A percentile compares a stretch with the other conserved stretches of the same genome.
These are phyloP conservation scores for Phytopythium delawarense DNA, from an alignment of 352 stramenopile species.

Conservation along the genomic window DNA sequence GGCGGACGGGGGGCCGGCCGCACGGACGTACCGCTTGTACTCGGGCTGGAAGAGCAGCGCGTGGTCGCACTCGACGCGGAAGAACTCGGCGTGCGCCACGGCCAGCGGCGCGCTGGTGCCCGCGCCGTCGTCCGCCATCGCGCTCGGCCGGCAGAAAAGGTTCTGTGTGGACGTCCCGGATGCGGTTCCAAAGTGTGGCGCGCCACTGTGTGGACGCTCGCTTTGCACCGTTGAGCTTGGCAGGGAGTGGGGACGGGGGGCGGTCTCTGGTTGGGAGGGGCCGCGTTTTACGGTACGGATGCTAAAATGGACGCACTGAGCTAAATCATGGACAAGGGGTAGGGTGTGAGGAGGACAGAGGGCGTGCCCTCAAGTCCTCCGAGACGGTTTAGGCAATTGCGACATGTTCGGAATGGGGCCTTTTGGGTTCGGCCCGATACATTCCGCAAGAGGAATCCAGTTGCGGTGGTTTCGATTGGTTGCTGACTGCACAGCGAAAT, in stretches of 20 bases:
- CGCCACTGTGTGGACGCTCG: conserved; percentile 2
- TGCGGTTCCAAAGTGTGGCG: neutral
- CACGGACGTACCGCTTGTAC: conserved; percentile 52
- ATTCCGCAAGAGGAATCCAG: too few species aligned
- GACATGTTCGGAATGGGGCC: too few species aligned
- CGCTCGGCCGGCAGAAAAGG: neutral
- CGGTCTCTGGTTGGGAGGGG: too few species aligned
- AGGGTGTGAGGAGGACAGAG: too few species aligned
- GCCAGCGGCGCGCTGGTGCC: conserved; percentile 10
- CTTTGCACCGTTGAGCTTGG: neutral
- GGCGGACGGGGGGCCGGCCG: neutral
- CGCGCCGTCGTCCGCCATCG: conserved; percentile 2
- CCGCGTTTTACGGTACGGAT: too few species aligned
- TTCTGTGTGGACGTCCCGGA: neutral
- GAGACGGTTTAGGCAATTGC: too few species aligned
- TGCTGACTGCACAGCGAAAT: too few species aligned
- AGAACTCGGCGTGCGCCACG: conserved; percentile 39
- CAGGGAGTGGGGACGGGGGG: neutral
- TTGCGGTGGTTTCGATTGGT: too few species aligned
- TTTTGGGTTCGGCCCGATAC: too few species aligned
- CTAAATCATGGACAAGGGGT: too few species aligned
- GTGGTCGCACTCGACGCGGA: conserved; percentile 59
- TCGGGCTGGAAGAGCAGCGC: conserved; percentile 54
- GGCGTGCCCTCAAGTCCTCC: too few species aligned
- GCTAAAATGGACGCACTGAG: too few species aligned